Evolutionary conservation across 345 rosid species (phyloP).

Genomic region (Durio zibethinus): DNA sequence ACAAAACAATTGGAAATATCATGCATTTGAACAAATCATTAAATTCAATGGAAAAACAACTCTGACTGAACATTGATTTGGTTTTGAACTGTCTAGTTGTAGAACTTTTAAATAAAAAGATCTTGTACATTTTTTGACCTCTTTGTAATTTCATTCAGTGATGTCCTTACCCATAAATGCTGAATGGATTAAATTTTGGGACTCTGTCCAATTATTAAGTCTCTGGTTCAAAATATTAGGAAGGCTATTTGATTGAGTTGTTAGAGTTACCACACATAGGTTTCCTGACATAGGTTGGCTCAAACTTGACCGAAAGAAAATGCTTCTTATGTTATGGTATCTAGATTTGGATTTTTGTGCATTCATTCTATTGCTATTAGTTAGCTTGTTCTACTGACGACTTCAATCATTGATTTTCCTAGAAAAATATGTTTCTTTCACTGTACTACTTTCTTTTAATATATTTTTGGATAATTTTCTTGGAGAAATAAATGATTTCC

Average conservation of each 20-base stretch:
- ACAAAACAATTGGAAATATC: background rate
- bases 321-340: background rate
- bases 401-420: background rate
- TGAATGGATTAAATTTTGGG: background rate
- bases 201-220: background rate
- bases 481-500: background rate
- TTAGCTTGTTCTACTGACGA: background rate
- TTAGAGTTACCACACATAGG: background rate
- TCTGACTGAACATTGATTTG: background rate
- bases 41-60: background rate
- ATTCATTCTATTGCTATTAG: background rate
- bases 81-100: background rate
- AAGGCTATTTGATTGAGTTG: slow-evolving; percentile 1
- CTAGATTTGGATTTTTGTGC: background rate
- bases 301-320: background rate
- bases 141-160: background rate
- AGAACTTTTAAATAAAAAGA: background rate
- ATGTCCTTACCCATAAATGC: background rate
- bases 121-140: background rate
- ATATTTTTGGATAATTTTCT: background rate
- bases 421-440: background rate
- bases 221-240: background rate
- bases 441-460: background rate
- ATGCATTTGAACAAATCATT: slow-evolving; percentile 1
- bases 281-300: background rate